Conservation (phyloP, 441 rosid genomes). For the Monsonia emarginata region DNA sequence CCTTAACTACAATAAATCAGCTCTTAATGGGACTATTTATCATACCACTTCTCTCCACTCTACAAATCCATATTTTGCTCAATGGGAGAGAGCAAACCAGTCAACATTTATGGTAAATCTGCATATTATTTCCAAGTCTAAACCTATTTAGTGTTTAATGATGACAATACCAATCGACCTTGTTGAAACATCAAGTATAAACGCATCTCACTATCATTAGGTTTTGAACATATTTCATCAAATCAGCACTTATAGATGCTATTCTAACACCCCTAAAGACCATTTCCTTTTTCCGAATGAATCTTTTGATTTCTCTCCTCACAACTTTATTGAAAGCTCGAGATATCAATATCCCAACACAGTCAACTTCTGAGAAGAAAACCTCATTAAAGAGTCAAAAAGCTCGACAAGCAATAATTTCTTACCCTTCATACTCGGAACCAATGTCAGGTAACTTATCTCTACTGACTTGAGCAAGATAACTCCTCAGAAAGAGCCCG, state of each 20-base stretch:
- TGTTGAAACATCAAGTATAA: background rate
- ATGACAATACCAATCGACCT: background rate
- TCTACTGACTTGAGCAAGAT: conserved; percentile 80
- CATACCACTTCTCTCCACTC: background rate
- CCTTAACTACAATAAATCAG: too few relatives aligned
- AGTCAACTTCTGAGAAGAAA: conserved; percentile 15
- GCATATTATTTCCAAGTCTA: background rate
- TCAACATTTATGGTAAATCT: background rate
- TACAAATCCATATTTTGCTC: background rate
- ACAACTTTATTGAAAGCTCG: background rate
- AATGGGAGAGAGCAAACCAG: background rate
- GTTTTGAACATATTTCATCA: background rate
- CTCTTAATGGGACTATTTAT: too few relatives aligned
- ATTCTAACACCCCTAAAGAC: background rate
- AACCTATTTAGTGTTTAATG: background rate
- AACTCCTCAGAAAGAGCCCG: conserved; percentile 78
- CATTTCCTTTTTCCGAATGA: background rate
- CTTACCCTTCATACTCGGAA: conserved; percentile 65
- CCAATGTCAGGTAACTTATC: conserved; percentile 75
- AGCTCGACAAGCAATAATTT: background rate
- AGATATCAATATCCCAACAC: background rate
- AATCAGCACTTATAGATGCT: background rate
- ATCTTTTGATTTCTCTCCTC: background rate
- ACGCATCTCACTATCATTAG: background rate
- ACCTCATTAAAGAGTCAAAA: background rate